Evolutionary conservation across 225 moss, liverwort and hornwort genomes (phyloP), one percentile per base, ranked within the genome.

Genomic region (Straminergon stramineum): DNA sequence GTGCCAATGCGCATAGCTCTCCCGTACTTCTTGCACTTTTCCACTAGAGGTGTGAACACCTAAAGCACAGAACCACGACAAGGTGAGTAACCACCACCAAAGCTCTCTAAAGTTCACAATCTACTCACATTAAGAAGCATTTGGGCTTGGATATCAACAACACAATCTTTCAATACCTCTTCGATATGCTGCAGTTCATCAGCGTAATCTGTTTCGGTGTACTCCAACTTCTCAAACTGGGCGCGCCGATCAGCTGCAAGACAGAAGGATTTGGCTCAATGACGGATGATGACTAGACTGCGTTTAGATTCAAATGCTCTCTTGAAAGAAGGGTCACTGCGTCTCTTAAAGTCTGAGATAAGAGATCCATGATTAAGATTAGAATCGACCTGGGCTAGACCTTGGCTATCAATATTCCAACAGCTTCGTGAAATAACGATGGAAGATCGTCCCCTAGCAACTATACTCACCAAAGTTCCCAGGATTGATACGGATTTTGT

Each of bases 401-500:
- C 57, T 58, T 56, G 12, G 23, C 58, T 64, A 66, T 48, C 93
- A 60, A 95, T 89, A 34, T 94, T 93, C 27, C 15, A 73, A 80
- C 32, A 55, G 88, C 84, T 93, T 94, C 65, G 89, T 91, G 84
- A 92, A 90, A 89, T 92, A 95, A 85, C 86, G 89, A 84, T 53
- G 79, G 55, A 82, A 68, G 61, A 37, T 69, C 77, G 35, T 58
- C 86, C 74, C 61, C 21, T 62, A 68, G 43, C 17, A 84, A 65
- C 56, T 30, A 35, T 41, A 85, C 96, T 93, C 89, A 98, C 98
- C 98, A 88, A 99, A 99, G 87, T 99, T 99, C 82, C 98, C 98
- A 56, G 97, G 98, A 71, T 99, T 99, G 90, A 99, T 99, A 43
- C 98, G 95, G 90, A 99, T 99, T 88, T 99, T 99, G 91, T 99